phyloP scores from a whole-genome alignment of 345 rosid species.

The Moringa oleifera region DNA sequence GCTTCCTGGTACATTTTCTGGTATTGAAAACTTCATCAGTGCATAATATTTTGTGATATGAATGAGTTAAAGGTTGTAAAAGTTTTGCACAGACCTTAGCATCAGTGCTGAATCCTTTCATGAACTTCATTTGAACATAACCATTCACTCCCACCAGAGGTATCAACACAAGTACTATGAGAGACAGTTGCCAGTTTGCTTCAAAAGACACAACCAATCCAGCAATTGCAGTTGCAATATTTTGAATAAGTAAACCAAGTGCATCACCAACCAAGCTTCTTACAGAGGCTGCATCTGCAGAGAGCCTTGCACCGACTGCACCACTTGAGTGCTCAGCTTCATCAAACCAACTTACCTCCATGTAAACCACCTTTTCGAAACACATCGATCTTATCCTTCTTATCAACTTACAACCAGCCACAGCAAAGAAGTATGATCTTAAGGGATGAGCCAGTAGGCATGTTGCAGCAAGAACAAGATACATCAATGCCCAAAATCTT shows the following conservation, averaged over 20 bases:
- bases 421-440: slow-evolving; percentile 44
- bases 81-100: slow-evolving; percentile 68
- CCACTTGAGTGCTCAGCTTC: slow-evolving; percentile 70
- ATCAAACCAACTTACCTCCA: slow-evolving; percentile 89
- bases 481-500: slow-evolving; percentile 59
- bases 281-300: slow-evolving; percentile 72
- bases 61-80: no score
- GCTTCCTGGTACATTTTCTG: slow-evolving; percentile 79
- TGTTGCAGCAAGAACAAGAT: slow-evolving; percentile 46
- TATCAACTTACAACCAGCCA: slow-evolving; percentile 65
- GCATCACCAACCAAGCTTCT: slow-evolving; percentile 70
- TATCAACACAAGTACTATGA: slow-evolving; percentile 43
- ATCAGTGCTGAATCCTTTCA: slow-evolving; percentile 69
- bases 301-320: slow-evolving; percentile 64
- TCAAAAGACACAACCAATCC: slow-evolving; percentile 64
- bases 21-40: no score
- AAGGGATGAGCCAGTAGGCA: slow-evolving; percentile 43
- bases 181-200: slow-evolving; percentile 64
- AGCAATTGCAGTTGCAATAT: slow-evolving; percentile 45
- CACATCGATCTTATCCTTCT: slow-evolving; percentile 53
- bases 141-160: slow-evolving; percentile 64
- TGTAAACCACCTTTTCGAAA: slow-evolving; percentile 60
- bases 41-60: no score
- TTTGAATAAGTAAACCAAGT: slow-evolving; percentile 45
- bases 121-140: slow-evolving; percentile 46